phyloP scores from a whole-genome alignment of 2,329 filamentous ascomycete genomes.

The Botryosphaeria dothidea region DNA sequence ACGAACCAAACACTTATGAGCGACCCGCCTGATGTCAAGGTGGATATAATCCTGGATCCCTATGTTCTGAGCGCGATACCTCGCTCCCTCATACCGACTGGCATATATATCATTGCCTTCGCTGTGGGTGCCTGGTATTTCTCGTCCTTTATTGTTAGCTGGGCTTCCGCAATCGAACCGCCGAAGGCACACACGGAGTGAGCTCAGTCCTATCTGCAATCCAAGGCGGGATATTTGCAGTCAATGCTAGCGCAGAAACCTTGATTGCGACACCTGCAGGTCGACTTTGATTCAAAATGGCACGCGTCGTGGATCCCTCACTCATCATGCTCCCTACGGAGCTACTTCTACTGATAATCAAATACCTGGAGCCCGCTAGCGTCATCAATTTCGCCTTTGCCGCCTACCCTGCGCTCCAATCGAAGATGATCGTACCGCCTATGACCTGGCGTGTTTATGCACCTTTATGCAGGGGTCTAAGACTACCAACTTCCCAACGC shows the following conservation, averaged over 20 bases:
- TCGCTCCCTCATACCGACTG: constrained; percentile 71
- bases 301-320: neutral
- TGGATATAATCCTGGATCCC: constrained; percentile 84
- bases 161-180: constrained; percentile 27
- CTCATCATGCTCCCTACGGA: constrained; percentile 44
- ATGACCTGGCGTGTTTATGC: constrained; percentile 23
- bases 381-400: constrained; percentile 50
- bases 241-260: neutral
- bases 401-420: constrained; percentile 45
- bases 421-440: constrained; percentile 37
- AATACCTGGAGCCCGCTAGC: constrained; percentile 40
- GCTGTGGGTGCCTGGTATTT: constrained; percentile 55
- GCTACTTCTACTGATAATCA: constrained; percentile 48
- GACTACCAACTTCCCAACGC: neutral
- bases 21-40: constrained; percentile 69
- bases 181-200: constrained; percentile 36
- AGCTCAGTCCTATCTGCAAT: constrained; percentile 11
- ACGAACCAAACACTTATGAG: constrained; percentile 74
- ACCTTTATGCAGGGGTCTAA: constrained; percentile 24
- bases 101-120: constrained; percentile 66
- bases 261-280: neutral
- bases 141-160: constrained; percentile 45
- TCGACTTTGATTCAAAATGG: neutral
- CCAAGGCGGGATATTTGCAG: neutral
- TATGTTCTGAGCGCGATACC: constrained; percentile 80